Percentiles rank a stretch among this genome's conserved stretches.
Conservation (phyloP, 306 rosid genomes). For the Trifolium dubium region DNA sequence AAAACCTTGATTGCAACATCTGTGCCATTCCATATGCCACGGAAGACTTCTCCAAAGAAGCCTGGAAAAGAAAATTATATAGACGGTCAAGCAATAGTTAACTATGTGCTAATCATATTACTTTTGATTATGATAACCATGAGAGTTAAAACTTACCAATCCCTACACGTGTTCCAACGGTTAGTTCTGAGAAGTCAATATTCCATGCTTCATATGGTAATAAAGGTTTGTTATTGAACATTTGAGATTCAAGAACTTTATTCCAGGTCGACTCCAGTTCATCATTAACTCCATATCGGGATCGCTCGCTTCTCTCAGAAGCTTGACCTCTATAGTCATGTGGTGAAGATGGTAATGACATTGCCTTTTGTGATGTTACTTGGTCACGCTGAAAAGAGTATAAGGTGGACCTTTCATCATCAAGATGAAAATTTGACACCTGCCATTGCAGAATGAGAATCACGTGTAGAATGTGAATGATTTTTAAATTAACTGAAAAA, state of each 20-base stretch:
- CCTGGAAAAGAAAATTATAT: slow-evolving; percentile 60
- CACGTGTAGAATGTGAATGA: slow-evolving; percentile 21
- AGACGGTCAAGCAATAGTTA: slow-evolving; percentile 33
- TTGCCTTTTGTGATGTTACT: slow-evolving; percentile 78
- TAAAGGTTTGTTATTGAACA: slow-evolving; percentile 73
- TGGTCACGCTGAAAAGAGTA: slow-evolving; percentile 53
- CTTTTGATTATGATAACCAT: slow-evolving; percentile 13
- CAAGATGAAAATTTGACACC: slow-evolving; percentile 49
- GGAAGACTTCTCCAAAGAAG: slow-evolving; percentile 98
- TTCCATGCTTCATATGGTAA: slow-evolving; percentile 91
- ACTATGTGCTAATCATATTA: slow-evolving; percentile 21
- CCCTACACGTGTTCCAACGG: slow-evolving; percentile 95
- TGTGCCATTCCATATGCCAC: slow-evolving; percentile 96
- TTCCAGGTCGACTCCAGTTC: slow-evolving; percentile 83
- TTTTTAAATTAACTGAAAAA: slow-evolving; percentile 28
- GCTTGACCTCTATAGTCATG: slow-evolving; percentile 77
- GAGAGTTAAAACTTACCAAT: slow-evolving; percentile 66
- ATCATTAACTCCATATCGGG: slow-evolving; percentile 54
- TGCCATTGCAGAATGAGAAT: slow-evolving; percentile 37
- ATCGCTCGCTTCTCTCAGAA: slow-evolving; percentile 65
- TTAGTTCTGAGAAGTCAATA: slow-evolving; percentile 87
- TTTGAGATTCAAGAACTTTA: slow-evolving; percentile 77
- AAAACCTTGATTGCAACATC: slow-evolving; percentile 97
- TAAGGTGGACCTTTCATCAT: slow-evolving; percentile 47
- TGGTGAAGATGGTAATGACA: slow-evolving; percentile 92